These are phyloP conservation scores for Gossypium armourianum DNA, from an alignment of 441 rosid genomes.

Conservation along the genomic window DNA sequence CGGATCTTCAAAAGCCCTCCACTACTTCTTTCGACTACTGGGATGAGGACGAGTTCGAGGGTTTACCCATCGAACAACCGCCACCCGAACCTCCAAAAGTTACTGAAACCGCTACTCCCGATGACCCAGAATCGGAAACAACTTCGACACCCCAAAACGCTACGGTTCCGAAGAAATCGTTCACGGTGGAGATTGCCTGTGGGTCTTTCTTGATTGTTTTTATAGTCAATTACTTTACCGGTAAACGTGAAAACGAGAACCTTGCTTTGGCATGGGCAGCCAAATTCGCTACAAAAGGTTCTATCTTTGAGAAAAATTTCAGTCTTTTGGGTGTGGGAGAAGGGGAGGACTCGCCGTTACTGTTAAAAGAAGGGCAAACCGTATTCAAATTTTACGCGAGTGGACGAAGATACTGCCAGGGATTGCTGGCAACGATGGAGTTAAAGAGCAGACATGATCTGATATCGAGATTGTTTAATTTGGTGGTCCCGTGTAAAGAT, in stretches of 20 bases:
- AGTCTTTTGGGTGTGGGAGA: constrained; percentile 79
- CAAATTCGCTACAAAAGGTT: constrained; percentile 61
- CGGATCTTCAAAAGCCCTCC: constrained; percentile 25
- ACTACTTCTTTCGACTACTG: constrained; percentile 52
- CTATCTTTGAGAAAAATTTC: constrained; percentile 76
- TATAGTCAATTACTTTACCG: constrained; percentile 52
- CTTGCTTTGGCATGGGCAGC: constrained; percentile 81
- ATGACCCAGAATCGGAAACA: constrained; percentile 27
- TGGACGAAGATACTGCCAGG: constrained; percentile 79
- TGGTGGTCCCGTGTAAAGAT: constrained; percentile 79
- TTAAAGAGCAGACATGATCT: constrained; percentile 83
- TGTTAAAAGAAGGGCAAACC: constrained; percentile 73
- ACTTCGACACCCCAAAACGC: constrained; percentile 17
- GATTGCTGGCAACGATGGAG: constrained; percentile 77
- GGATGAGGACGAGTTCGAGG: constrained; percentile 95
- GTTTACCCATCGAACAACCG: constrained; percentile 38
- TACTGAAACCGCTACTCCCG: constrained; percentile 26
- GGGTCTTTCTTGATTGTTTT: constrained; percentile 50
- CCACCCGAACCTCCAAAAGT: constrained; percentile 19
- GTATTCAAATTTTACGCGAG: constrained; percentile 84
- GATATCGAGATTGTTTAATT: constrained; percentile 52
- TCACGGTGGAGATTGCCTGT: constrained; percentile 47
- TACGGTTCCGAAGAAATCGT: constrained; percentile 26
- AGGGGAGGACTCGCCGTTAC: constrained; percentile 64
- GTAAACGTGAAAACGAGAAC: constrained; percentile 75